Base-by-base conservation (phyloP, 768 basidiomycete species). In the Trametes cubensis region DNA sequence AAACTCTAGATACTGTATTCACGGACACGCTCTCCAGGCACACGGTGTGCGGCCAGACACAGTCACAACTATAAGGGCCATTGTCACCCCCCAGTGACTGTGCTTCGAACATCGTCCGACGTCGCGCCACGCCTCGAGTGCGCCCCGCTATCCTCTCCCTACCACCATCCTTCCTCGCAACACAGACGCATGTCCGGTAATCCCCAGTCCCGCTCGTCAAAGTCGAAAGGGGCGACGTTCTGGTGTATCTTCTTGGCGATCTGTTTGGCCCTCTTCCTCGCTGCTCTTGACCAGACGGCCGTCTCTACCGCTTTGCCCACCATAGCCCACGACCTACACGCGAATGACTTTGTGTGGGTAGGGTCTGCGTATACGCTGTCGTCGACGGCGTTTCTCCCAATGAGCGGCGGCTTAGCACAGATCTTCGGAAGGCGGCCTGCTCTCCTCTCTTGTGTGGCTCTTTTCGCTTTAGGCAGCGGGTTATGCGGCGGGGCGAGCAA, bases 391-490 rank as follows among this genome's bases (percentile, higher is more conserved):
- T 60, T 77, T 46, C 67, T 77, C 1, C 76, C 76, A 0, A 67
- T 73, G 60, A 73, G 69, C 46, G 74, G 73, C 0, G 64, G 70
- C 13, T 41, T 75, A 18, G 71, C 74, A 1, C 60, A 75, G 53
- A 69, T 75, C 2, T 74, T 78, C 52, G 77, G 77, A 1, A 67
- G 77, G 6, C 66, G 67, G 1, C 71, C 74, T 11, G 61, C 71
- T 34, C 59, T 77, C 28, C 56, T 75, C 11, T 62, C 55, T 2
- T 65, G 67, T 18, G 59, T 77, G 17, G 30, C 66, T 0, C 57
- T 75, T 23, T 78, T 78, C 55, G 74, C 76, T 0, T 25, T 78
- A 25, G 79, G 80, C 0, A 74, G 73, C n/a, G 78, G 74, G 0
- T 21, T 80, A 3, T 71, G 71, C 17, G 80, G 77, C 0, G 69